Base-by-base conservation (phyloP, 768 basidiomycete genomes). In the Suillus decipiens region DNA sequence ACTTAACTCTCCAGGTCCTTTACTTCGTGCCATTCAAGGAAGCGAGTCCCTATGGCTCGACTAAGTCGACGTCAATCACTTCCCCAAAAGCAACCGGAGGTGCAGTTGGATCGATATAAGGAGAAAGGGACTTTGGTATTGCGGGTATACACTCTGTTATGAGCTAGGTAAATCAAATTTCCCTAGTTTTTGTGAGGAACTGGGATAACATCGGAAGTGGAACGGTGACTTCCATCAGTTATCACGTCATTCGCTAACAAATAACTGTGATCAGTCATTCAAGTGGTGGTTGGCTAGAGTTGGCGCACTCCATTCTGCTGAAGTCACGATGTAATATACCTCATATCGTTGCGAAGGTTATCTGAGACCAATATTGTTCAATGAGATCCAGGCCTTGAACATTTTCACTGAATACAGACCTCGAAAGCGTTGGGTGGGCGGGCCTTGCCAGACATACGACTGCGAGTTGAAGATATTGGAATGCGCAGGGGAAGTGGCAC, bases 321-420 rank as follows among this genome's bases (percentile, higher is more conserved):
- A 85, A 45, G 86, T 88, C 88, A 92, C 14, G 88, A 88, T 1
- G 89, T 87, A 63, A 92, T 84, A 65, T 90, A 92, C 65, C 86
- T 80, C 3, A 77, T 76, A 61, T 89, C 84, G n/a, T 81, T 74
- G 15, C 80, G 81, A 41, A 92, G 75, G 66, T 89, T 90, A 66
- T 89, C 89, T 88, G 47, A 24, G 14, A 37, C 11, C n/a, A n/a
- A n/a, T n/a, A n/a, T n/a, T n/a, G n/a, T n/a, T n/a, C n/a, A n/a
- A n/a, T n/a, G n/a, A n/a, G n/a, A n/a, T n/a, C 36, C 41, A 10
- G 19, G 55, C 36, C n/a, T 37, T 37, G 11, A 36, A 36, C 43
- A 22, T 22, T 22, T 19, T 17, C 11, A 31, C 28, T 48, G 34
- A 22, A 60, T 39, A 61, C 71, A 45, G 61, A 84, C 87, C 86